Conservation (phyloP, 768 basidiomycete genomes). For the Naganishia friedmannii region DNA sequence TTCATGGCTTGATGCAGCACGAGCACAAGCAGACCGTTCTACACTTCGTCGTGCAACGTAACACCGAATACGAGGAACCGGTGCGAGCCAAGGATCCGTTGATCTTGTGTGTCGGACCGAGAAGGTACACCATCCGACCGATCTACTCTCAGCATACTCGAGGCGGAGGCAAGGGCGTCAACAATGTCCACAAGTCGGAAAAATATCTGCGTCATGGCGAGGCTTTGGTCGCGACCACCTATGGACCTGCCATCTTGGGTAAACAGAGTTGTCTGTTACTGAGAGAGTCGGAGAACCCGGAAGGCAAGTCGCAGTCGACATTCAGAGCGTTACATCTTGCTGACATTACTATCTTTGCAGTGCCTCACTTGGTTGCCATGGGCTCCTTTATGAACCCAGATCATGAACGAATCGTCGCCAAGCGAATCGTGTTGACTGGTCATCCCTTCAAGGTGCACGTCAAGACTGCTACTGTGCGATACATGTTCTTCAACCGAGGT, state of each 20-base stretch:
- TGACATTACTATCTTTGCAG: conserved; percentile 35
- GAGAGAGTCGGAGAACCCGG: conserved; percentile 56
- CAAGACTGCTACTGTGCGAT: conserved; percentile 92
- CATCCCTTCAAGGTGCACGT: conserved; percentile 97
- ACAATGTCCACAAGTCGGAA: conserved; percentile 97
- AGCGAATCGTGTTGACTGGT: conserved; percentile 90
- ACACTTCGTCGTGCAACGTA: conserved; percentile 88
- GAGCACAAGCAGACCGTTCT: conserved; percentile 93
- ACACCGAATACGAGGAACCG: conserved; percentile 85
- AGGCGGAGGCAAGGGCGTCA: conserved; percentile 83
- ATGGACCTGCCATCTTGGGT: conserved; percentile 84
- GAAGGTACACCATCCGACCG: conserved; percentile 78
- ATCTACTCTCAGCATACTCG: conserved; percentile 84
- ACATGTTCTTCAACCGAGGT: conserved; percentile 96
- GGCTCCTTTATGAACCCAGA: conserved; percentile 84
- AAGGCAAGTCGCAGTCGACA: conserved; percentile 17
- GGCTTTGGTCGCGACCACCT: conserved; percentile 74
- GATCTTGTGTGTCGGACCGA: conserved; percentile 81
- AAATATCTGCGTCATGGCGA: conserved; percentile 77
- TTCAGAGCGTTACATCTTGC: conserved; percentile 57
- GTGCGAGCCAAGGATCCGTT: conserved; percentile 93
- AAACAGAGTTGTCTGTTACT: conserved; percentile 75
- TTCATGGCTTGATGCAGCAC: conserved; percentile 84
- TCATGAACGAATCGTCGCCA: conserved; percentile 84
- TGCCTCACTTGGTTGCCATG: conserved; percentile 72